Evolutionary conservation across 495 filamentous ascomycete genomes (phyloP).

Genomic region (Thermochaetoides thermophila): DNA sequence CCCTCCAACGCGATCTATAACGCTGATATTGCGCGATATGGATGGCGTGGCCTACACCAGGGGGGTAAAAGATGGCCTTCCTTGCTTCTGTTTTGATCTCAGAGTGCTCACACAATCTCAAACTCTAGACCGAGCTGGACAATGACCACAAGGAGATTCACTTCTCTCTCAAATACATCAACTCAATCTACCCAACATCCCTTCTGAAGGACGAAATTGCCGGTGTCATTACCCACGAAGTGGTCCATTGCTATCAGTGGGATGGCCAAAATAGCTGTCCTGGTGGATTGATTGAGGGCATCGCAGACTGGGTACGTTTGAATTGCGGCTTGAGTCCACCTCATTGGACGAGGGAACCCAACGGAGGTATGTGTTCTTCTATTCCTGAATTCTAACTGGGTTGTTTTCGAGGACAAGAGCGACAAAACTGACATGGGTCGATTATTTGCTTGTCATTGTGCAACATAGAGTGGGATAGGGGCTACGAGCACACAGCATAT

Average conservation of each 20-base stretch:
- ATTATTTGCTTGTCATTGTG: too few species aligned
- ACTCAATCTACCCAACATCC: slow-evolving; percentile 20
- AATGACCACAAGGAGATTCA: slow-evolving; percentile 91
- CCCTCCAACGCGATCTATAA: slow-evolving; percentile 57
- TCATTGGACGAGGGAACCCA: slow-evolving; percentile 56
- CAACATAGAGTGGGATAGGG: slow-evolving; percentile 58
- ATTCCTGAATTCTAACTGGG: too few species aligned
- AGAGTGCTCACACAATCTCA: background rate
- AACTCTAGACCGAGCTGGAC: slow-evolving; percentile 48
- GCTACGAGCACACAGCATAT: slow-evolving; percentile 85
- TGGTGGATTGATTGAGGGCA: slow-evolving; percentile 74
- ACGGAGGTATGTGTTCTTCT: slow-evolving; percentile 7
- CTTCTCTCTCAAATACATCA: slow-evolving; percentile 65
- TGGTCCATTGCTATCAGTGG: slow-evolving; percentile 93
- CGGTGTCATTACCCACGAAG: slow-evolving; percentile 80
- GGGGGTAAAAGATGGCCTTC: slow-evolving; percentile 26
- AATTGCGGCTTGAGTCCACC: slow-evolving; percentile 58
- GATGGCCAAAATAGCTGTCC: slow-evolving; percentile 49
- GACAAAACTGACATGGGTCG: too few species aligned
- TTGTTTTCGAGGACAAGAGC: too few species aligned
- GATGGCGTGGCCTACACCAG: slow-evolving; percentile 79
- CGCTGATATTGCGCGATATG: slow-evolving; percentile 67
- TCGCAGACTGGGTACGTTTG: slow-evolving; percentile 87
- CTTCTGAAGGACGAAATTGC: slow-evolving; percentile 49
- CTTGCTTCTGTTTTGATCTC: background rate